Conservation (phyloP, 805 yeast genomes). For the Zygosaccharomyces gambellarensis region DNA sequence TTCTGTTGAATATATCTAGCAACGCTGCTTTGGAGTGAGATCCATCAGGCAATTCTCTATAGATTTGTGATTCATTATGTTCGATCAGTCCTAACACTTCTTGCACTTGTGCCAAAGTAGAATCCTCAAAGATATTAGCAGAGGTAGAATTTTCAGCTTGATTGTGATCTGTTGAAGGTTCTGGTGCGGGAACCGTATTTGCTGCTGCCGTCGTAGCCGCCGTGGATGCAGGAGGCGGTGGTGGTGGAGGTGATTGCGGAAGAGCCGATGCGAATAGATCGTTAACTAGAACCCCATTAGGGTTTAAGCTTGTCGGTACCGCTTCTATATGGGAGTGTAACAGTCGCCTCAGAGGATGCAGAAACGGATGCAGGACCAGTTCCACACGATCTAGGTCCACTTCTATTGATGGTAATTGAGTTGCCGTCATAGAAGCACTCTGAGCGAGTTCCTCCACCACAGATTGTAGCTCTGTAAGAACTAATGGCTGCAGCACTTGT, state of each 20-base stretch:
- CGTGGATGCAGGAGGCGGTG: not conserved
- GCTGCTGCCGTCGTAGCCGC: not conserved
- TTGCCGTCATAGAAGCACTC: conserved; percentile 9
- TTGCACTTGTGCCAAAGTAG: conserved; percentile 14
- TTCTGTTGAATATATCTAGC: conserved; percentile 17
- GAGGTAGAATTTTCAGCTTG: conserved; percentile 11
- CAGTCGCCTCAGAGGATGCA: conserved; percentile 5
- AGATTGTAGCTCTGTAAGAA: conserved; percentile 8
- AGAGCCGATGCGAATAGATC: conserved; percentile 13
- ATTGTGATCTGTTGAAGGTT: conserved; percentile 2
- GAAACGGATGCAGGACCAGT: conserved; percentile 6
- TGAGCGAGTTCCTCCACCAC: conserved; percentile 12
- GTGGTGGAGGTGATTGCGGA: conserved; percentile 5
- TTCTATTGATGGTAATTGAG: conserved; percentile 12
- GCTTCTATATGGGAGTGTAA: conserved; percentile 10
- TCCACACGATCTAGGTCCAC: conserved; percentile 9
- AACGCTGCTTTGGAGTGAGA: conserved; percentile 11
- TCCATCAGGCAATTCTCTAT: conserved; percentile 17
- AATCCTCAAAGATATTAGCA: conserved; percentile 18
- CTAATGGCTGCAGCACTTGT: conserved; percentile 13
- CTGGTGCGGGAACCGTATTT: not conserved
- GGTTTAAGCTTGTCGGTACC: conserved; percentile 2
- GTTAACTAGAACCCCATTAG: conserved; percentile 6
- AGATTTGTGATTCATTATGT: conserved; percentile 18
- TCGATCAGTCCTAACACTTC: conserved; percentile 17